Conservation (phyloP, 441 rosid species). For the Adansonia rubrostipa region DNA sequence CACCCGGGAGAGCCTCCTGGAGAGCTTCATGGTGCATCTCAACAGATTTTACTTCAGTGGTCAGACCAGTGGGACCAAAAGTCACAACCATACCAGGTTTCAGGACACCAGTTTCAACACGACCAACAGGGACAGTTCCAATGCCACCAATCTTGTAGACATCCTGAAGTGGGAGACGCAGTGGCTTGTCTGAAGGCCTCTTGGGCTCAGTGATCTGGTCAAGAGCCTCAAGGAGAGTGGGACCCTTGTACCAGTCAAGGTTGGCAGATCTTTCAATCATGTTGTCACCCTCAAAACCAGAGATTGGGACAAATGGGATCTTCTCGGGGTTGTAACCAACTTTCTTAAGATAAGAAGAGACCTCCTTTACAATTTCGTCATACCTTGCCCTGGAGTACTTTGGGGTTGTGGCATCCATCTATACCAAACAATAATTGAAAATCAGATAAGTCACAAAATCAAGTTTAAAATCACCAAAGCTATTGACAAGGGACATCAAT, state of each 20-base stretch:
- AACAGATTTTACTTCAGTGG: slow-evolving; percentile 54
- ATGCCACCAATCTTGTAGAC: slow-evolving; percentile 58
- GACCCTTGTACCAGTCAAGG: slow-evolving; percentile 76
- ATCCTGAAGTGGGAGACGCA: slow-evolving; percentile 54
- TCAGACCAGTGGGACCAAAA: slow-evolving; percentile 45
- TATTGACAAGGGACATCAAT: not conserved
- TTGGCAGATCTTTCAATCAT: slow-evolving; percentile 68
- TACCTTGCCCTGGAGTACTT: slow-evolving; percentile 49
- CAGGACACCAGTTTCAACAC: slow-evolving; percentile 52
- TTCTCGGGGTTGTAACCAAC: slow-evolving; percentile 54
- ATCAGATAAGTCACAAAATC: not conserved
- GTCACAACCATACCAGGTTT: slow-evolving; percentile 62
- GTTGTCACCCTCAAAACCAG: slow-evolving; percentile 52
- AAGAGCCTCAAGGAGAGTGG: slow-evolving; percentile 61
- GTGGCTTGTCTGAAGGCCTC: slow-evolving; percentile 66
- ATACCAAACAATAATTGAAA: not conserved
- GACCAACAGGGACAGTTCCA: slow-evolving; percentile 63
- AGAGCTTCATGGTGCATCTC: slow-evolving; percentile 53
- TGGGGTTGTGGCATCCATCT: slow-evolving; percentile 56
- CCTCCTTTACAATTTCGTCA: slow-evolving; percentile 52
- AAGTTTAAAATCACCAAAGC: not conserved
- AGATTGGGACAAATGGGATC: slow-evolving; percentile 67
- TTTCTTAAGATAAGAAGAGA: slow-evolving; percentile 49
- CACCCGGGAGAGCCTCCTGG: slow-evolving; percentile 56
- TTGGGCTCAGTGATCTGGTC: slow-evolving; percentile 64